These are phyloP conservation scores for Barbarea vulgaris DNA, from an alignment of 345 rosid genomes.

Conservation along the genomic window DNA sequence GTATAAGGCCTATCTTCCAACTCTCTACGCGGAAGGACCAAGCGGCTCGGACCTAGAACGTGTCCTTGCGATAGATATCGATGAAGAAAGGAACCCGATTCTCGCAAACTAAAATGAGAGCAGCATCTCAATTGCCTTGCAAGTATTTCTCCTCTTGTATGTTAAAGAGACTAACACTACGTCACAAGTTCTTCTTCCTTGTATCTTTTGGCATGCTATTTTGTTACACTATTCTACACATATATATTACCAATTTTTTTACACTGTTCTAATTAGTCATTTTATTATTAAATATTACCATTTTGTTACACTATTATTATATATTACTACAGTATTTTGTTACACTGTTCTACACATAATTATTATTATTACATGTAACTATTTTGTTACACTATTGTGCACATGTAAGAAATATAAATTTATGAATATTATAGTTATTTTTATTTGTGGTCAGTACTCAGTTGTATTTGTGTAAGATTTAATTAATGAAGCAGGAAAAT, in stretches of 20 bases:
- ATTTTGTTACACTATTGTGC: not conserved
- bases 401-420: not conserved
- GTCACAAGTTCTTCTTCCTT: not conserved
- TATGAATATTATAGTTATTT: not conserved
- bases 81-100: slow-evolving; percentile 83
- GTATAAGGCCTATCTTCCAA: slow-evolving; percentile 84
- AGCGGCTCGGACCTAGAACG: slow-evolving; percentile 70
- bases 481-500: slow-evolving; percentile 22
- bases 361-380: not conserved
- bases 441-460: not conserved
- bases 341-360: not conserved
- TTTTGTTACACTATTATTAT: not conserved
- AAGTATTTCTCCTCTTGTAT: slow-evolving; percentile 6
- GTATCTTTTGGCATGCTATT: not conserved
- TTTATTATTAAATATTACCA: too few species aligned
- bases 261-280: too few species aligned
- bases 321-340: not conserved
- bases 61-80: slow-evolving; percentile 70
- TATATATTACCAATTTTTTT: too few species aligned
- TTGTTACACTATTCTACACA: not conserved
- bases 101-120: slow-evolving; percentile 36
- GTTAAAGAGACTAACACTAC: slow-evolving; percentile 13
- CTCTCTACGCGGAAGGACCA: slow-evolving; percentile 88
- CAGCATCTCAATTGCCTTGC: not conserved
- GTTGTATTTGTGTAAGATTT: slow-evolving; percentile 8